Conservation (phyloP, 2,329 filamentous ascomycete genomes). For the Corynespora cassiicola region DNA sequence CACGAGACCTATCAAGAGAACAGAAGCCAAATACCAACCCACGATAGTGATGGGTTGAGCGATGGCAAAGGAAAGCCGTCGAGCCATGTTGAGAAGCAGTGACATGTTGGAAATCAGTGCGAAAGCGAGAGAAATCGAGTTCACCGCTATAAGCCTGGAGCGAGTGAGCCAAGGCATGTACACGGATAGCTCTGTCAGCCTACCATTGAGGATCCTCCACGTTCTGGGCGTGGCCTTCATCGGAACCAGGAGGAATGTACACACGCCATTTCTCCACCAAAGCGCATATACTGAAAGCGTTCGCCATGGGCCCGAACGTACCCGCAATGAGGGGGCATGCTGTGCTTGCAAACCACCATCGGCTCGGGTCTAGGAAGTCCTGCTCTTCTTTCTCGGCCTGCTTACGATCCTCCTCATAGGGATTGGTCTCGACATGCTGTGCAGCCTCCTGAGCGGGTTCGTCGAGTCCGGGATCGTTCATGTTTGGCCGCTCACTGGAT, state of each 20-base stretch:
- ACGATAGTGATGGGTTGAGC: constrained; percentile 66
- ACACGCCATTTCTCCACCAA: constrained; percentile 64
- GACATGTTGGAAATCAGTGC: constrained; percentile 62
- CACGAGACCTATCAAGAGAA: constrained; percentile 61
- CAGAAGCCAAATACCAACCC: constrained; percentile 63
- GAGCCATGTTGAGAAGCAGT: constrained; percentile 66
- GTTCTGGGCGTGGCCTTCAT: constrained; percentile 52
- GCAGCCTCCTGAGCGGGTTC: constrained; percentile 56
- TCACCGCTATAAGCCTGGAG: constrained; percentile 59
- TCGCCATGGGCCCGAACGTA: constrained; percentile 63
- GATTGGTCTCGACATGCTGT: constrained; percentile 50
- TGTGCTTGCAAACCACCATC: constrained; percentile 69
- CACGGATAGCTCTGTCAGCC: constrained; percentile 2
- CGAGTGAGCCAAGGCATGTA: constrained; percentile 2
- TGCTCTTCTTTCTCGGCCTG: constrained; percentile 48
- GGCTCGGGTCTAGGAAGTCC: constrained; percentile 54
- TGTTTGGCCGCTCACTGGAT: constrained; percentile 9
- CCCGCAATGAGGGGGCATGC: constrained; percentile 63
- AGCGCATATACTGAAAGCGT: constrained; percentile 62
- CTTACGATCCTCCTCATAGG: constrained; percentile 37
- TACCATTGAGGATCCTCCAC: constrained; percentile 62
- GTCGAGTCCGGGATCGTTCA: constrained; percentile 60
- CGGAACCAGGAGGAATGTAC: constrained; percentile 53
- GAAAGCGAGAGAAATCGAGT: constrained; percentile 61
- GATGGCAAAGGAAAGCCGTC: constrained; percentile 59